Evolutionary conservation across 2,329 filamentous ascomycete genomes (phyloP), one percentile per base, ranked within the genome.

Genomic region (Conoideocrella luteorostrata): DNA sequence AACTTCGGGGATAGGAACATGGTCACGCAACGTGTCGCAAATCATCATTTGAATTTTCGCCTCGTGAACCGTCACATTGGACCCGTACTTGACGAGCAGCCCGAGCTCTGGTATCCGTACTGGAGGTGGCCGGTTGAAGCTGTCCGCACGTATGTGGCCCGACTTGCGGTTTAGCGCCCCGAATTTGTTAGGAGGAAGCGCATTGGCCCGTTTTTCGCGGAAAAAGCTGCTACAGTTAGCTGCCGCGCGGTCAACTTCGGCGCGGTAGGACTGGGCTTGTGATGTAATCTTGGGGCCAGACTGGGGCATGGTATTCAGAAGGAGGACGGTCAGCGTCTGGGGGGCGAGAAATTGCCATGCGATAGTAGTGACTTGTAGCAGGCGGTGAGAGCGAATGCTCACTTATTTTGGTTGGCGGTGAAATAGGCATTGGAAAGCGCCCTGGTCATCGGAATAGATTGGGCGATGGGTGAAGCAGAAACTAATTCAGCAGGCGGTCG

Each of bases 31-130:
- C n/a, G 46, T 44, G 42, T 60, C 47, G 33, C 48, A 44, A 41
- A 64, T 34, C 48, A 54, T 52, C 2, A 46, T 45, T 49, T 64
- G 59, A 15, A 59, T 56, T 38, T 56, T 33, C 17, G 54, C 55
- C 43, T 64, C 63, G 21, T 45, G 41, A 30, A 55, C 24, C n/a
- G 55, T 61, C 12, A 58, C 49, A 23, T 60, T 44, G 36, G 50
- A 51, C 43, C 63, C 59, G 42, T 63, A 66, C 45, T 66, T 67
- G 43, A 66, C 56, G 29, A 61, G 12, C 10, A 66, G 47, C 2
- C 56, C 57, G 17, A 64, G 47, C 5, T 56, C 59, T 40, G 58
- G 57, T 17, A 66, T 48, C 17, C 39, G 48, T 40, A 66, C 61
- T 13, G 61, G 61, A 2, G 53, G 41, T 12, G 62, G 56, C 15